Evolutionary conservation across 192 early-diverging fungal genomes (phyloP).

Genomic region (Backusella circina): DNA sequence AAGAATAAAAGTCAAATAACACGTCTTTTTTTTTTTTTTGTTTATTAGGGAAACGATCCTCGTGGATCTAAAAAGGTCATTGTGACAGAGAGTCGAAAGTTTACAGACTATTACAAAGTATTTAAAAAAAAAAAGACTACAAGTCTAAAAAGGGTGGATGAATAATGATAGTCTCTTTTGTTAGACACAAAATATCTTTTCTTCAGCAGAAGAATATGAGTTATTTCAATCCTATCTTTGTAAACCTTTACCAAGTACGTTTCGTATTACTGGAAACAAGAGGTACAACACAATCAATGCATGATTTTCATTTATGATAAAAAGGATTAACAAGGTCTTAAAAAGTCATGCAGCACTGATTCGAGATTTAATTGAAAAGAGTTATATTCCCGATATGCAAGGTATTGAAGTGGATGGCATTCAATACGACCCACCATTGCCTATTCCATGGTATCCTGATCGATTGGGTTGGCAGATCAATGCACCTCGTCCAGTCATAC

Average conservation of each 20-base stretch:
- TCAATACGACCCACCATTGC: constrained; percentile 67
- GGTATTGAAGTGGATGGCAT: constrained; percentile 69
- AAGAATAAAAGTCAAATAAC: background rate
- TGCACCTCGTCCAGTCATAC: constrained; percentile 67
- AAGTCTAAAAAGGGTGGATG: no score
- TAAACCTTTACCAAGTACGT: constrained; percentile 81
- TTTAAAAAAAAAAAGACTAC: background rate
- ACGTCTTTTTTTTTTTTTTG: background rate
- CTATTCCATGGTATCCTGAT: constrained; percentile 90
- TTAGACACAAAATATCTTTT: constrained; percentile 61
- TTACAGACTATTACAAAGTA: constrained; percentile 72
- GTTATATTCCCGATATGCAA: constrained; percentile 45
- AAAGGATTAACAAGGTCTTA: background rate
- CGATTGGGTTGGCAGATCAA: constrained; percentile 85
- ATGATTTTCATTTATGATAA: background rate
- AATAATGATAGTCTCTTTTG: background rate
- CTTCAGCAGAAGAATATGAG: constrained; percentile 77
- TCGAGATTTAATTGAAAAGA: constrained; percentile 64
- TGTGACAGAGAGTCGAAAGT: constrained; percentile 56
- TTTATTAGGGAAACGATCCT: background rate
- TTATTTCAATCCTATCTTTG: constrained; percentile 66
- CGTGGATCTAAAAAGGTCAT: constrained; percentile 27
- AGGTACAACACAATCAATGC: constrained; percentile 35
- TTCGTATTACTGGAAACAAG: constrained; percentile 90
- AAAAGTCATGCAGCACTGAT: constrained; percentile 64